These are phyloP conservation scores for Hyphodiscus hymeniophilus DNA, from an alignment of 495 filamentous ascomycete genomes.

Conservation along the genomic window DNA sequence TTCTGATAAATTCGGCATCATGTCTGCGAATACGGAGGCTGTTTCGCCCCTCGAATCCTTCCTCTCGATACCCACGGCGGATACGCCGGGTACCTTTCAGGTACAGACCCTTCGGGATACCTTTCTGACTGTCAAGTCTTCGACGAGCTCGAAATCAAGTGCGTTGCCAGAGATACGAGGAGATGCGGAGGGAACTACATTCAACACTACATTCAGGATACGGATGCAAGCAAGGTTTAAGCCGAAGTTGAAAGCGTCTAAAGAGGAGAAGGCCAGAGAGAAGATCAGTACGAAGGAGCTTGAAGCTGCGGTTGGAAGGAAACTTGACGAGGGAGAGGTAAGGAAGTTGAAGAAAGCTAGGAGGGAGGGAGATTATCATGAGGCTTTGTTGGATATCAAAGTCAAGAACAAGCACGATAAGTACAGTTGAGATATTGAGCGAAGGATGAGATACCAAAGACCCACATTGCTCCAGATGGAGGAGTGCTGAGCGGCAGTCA, in stretches of 20 bases:
- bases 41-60: constrained; percentile 79
- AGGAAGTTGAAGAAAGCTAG: constrained; percentile 72
- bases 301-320: constrained; percentile 70
- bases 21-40: constrained; percentile 70
- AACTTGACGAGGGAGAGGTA: constrained; percentile 78
- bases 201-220: constrained; percentile 70
- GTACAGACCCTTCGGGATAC: constrained; percentile 57
- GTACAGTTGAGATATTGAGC: constrained; percentile 36
- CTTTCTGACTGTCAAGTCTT: constrained; percentile 47
- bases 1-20: constrained; percentile 74
- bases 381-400: constrained; percentile 77
- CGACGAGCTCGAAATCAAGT: constrained; percentile 31
- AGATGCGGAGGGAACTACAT: constrained; percentile 62
- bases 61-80: constrained; percentile 52
- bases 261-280: constrained; percentile 70
- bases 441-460: neutral
- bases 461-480: neutral
- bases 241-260: constrained; percentile 65
- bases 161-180: constrained; percentile 61
- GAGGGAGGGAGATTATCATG: constrained; percentile 84
- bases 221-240: constrained; percentile 95
- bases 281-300: constrained; percentile 85
- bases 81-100: constrained; percentile 57
- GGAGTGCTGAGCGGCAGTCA: too few species aligned
- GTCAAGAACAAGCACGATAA: constrained; percentile 98